phyloP scores from a whole-genome alignment of 257 asterid species.

The Plantago ovata region DNA sequence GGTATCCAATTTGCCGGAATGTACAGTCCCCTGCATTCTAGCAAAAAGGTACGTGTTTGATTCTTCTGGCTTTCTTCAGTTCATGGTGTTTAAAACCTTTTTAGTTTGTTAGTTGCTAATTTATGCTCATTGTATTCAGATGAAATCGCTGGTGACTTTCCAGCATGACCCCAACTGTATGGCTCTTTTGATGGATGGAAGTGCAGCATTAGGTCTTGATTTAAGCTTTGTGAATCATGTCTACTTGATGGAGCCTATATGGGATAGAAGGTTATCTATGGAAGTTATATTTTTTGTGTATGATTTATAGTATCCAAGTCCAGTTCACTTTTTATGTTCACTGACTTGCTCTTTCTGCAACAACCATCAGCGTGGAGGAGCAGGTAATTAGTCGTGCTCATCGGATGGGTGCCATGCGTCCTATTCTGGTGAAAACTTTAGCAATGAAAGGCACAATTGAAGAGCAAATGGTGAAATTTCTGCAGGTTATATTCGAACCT shows the following conservation, averaged over 20 bases:
- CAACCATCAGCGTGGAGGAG: slow-evolving; percentile 84
- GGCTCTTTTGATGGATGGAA: slow-evolving; percentile 99
- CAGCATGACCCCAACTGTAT: slow-evolving; percentile 84
- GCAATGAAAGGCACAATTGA: slow-evolving; percentile 94
- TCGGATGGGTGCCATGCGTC: slow-evolving; percentile 95
- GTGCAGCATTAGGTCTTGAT: slow-evolving; percentile 99
- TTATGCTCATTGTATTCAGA: slow-evolving; percentile 42
- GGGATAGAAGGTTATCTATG: slow-evolving; percentile 86
- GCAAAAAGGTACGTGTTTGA: slow-evolving; percentile 51
- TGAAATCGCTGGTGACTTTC: slow-evolving; percentile 75
- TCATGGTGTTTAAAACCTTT: slow-evolving; percentile 5
- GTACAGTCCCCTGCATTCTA: slow-evolving; percentile 92
- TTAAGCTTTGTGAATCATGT: slow-evolving; percentile 92
- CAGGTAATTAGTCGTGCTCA: slow-evolving; percentile 99
- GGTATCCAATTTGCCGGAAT: slow-evolving; percentile 76
- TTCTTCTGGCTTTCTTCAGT: slow-evolving; percentile 11
- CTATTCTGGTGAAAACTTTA: slow-evolving; percentile 85
- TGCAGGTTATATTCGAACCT: slow-evolving; percentile 51
- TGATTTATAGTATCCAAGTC: too few relatives aligned
- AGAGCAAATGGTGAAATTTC: slow-evolving; percentile 87
- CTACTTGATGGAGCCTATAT: slow-evolving; percentile 95
- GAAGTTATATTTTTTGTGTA: slow-evolving; percentile 9
- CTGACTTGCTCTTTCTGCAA: slow-evolving; percentile 18
- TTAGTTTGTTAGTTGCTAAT: slow-evolving; percentile 20
- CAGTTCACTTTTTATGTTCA: not conserved